Base-by-base conservation (phyloP, 2,329 filamentous ascomycete species). In the Penicillium sclerotigenum region DNA sequence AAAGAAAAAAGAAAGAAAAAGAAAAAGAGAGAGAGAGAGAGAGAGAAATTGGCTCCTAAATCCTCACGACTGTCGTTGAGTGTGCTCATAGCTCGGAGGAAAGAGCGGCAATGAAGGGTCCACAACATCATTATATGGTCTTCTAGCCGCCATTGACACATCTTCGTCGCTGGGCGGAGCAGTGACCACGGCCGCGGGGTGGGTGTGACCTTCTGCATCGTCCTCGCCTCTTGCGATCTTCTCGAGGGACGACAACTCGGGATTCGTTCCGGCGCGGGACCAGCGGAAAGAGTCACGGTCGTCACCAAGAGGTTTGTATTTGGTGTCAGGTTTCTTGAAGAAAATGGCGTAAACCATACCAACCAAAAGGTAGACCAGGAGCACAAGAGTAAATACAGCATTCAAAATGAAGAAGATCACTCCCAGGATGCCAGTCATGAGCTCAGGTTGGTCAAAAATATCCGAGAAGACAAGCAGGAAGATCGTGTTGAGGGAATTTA, bases 241-340 rank as follows among this genome's bases (percentile, higher is more conserved):
- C 61, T 90, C 92, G 52, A 97, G 80, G 10, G 92, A 92, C 70
- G 97, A 91, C 41, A 97, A 83, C 75, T 97, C 92, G 4, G 91
- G 96, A 3, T 88, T 84, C 54, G 89, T 89, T 72, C 93, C 58
- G 6, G 50, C 48, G 9, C 58, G 89, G n/a, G 91, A 96, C 80
- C 96, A 96, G 84, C 96, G 96, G 78, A 97, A 97, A 13, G 92
- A 97, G 50, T 90, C 90, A 66, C 93, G 88, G 74, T 97, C 93
- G 68, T 97, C 93, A 53, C 88, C 87, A 90, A 97, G 96, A 68
- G 90, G 91, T 74, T 96, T 91, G 77, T 97, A 97, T 61, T 91
- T 87, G 38, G 89, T 90, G 70, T 97, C 91, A 24, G 93, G 93
- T 76, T 97, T 96, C 83, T 95, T 95, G 61, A 90, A 89, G 72